These are phyloP conservation scores for Parafenestella ontariensis DNA, from an alignment of 2,329 filamentous ascomycete species.

Conservation along the genomic window DNA sequence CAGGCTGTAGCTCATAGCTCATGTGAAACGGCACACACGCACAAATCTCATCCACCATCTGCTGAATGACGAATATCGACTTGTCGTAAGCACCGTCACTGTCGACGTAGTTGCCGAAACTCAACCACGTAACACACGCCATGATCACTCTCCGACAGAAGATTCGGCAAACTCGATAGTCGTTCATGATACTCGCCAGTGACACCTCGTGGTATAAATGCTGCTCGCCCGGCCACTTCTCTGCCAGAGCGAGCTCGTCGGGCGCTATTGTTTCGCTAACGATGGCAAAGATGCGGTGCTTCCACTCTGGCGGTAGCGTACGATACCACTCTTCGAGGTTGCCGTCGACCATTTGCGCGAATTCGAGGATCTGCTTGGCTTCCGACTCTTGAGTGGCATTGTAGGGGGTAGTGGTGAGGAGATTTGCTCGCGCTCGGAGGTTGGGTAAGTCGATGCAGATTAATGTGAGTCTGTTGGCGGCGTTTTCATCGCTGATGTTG, in stretches of 20 bases:
- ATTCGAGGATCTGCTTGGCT: slow-evolving; percentile 42
- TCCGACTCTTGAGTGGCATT: slow-evolving; percentile 28
- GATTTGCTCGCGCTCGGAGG: slow-evolving; percentile 44
- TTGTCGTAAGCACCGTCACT: slow-evolving; percentile 21
- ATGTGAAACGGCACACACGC: slow-evolving; percentile 51
- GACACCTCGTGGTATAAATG: slow-evolving; percentile 50
- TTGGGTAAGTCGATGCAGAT: slow-evolving; percentile 50
- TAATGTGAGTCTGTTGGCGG: slow-evolving; percentile 49
- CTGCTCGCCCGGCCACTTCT: slow-evolving; percentile 49
- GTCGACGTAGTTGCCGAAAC: slow-evolving; percentile 13
- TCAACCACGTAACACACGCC: slow-evolving; percentile 42
- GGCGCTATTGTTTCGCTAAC: slow-evolving; percentile 26
- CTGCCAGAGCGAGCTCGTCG: slow-evolving; percentile 37
- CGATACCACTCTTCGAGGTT: slow-evolving; percentile 48
- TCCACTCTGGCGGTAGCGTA: slow-evolving; percentile 46
- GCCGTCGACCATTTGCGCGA: slow-evolving; percentile 46
- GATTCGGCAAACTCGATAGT: slow-evolving; percentile 51
- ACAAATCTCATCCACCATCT: slow-evolving; percentile 50
- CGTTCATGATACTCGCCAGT: slow-evolving; percentile 50
- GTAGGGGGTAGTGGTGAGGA: slow-evolving; percentile 35
- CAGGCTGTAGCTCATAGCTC: slow-evolving; percentile 46
- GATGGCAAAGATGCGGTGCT: slow-evolving; percentile 41
- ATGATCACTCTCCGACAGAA: slow-evolving; percentile 51
- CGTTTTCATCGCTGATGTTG: slow-evolving; percentile 45
- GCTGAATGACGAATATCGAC: slow-evolving; percentile 41